Percentiles rank a stretch among this genome's conserved stretches.
Conservation (phyloP, 768 basidiomycete genomes). For the Paxillus involutus region DNA sequence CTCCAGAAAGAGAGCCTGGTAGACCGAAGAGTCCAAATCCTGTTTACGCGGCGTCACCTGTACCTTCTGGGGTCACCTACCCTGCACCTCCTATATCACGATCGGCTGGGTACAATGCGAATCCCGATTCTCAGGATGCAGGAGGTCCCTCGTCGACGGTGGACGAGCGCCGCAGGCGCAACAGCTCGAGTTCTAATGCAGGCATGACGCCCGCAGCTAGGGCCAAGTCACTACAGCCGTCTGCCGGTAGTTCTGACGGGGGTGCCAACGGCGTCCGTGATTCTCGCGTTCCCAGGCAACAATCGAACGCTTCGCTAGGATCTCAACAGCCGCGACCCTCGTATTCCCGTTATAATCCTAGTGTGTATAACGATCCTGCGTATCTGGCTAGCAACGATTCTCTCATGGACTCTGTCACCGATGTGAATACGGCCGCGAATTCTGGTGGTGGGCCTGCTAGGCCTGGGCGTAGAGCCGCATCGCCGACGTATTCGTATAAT, state of each 20-base stretch:
- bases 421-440: conserved; percentile 24
- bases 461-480: conserved; percentile 16
- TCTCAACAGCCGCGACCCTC: conserved; percentile 16
- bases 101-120: conserved; percentile 11
- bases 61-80: conserved; percentile 25
- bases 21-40: conserved; percentile 21
- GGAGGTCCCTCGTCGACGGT: conserved; percentile 18
- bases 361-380: conserved; percentile 26
- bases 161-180: conserved; percentile 24
- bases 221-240: conserved; percentile 10
- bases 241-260: conserved; percentile 9
- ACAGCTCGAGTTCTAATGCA: conserved; percentile 21
- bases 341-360: conserved; percentile 20
- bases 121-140: background rate
- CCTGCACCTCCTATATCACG: conserved; percentile 30
- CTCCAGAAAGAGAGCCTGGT: conserved; percentile 18
- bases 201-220: conserved; percentile 25
- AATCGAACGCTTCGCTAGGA: conserved; percentile 25
- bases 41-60: conserved; percentile 26
- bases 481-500: conserved; percentile 19
- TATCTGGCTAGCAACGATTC: conserved; percentile 28
- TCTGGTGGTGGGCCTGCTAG: conserved; percentile 20
- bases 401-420: conserved; percentile 22
- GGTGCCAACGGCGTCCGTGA: conserved; percentile 5
- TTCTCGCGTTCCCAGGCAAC: conserved; percentile 13